Evolutionary conservation across 331 rosid species (phyloP), one percentile per base, ranked within the genome.

Genomic region (Pyracantha coccinea): DNA sequence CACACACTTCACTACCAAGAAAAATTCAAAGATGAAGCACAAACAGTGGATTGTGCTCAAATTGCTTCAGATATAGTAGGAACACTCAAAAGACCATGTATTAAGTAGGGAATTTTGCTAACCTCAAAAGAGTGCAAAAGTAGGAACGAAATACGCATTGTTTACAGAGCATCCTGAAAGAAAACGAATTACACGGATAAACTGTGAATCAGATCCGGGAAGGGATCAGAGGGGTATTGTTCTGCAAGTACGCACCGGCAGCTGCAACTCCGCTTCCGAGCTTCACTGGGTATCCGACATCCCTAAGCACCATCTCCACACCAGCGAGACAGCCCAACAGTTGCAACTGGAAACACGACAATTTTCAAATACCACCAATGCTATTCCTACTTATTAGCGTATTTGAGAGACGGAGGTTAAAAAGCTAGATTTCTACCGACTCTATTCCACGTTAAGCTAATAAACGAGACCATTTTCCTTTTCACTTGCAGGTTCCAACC

Each of bases 231-330:
- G 99, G 99, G 75, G 83, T 85, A 77, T 16, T 88, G 87, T 95
- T 92, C 83, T 85, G 93, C 60, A 95, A 86, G 80, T 83, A 92
- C 29, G 96, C 91, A 86, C 87, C 61, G 69, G 99, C 99, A 81
- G 99, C 99, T 75, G 80, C 97, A 77, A 95, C 93, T 74, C 99
- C 99, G 66, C 97, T 95, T 71, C 99, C 99, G 20, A 90, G 90
- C 92, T 87, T 90, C 10, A 95, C 90, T 27, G 99, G 97, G 82
- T 92, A 95, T 1, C 99, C 97, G 68, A 92, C 97, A 69, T 95
- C 99, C 82, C 82, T 90, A 10, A 95, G 97, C 38, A 95, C 81
- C 97, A 95, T 92, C 90, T 95, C 99, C 81, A 95, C 99, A 76
- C 99, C 99, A 89, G 97, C 96, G 80, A 95, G 93, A 86, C 93